Evolutionary conservation across 257 asterid species (phyloP), one percentile per base, ranked within the genome.

Genomic region (Solanum rostratum): DNA sequence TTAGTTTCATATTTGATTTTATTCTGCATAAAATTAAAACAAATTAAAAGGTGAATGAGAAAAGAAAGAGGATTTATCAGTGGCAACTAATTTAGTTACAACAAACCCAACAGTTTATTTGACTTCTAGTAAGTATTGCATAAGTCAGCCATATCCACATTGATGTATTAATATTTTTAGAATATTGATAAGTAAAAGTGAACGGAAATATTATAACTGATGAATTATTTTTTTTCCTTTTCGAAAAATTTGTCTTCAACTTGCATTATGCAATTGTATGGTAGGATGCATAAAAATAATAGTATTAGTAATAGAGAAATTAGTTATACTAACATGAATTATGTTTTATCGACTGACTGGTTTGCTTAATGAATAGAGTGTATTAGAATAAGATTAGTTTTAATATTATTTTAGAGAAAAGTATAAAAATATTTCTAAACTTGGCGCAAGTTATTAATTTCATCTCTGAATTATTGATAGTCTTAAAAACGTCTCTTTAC

Each of bases 91-190:
- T 39, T 85, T 87, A 55, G 89, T 85, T 82, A 55, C 88, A 85
- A 85, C 88, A 76, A 85, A 87, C 86, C n/a, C 86, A 87, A 81
- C 87, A 63, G n/a, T 53, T 84, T 84, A 63, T 10, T 84, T 84
- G 78, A 84, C 89, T 39, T 69, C 27, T 39, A 39, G 29, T 37
- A 12, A 60, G 69, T 27, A 37, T 84, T 19, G 84, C 85, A 57
- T 81, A 70, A 70, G 83, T 19, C 20, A 24, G 6, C 12, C 45
- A 30, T 33, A 71, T 30, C 85, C 80, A 84, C 10, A 65, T 20
- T 3, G 19, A 65, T 76, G 66, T 39, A 83, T 52, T 18, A 3
- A 46, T 20, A 57, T 0, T 57, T 57, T 20, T 12, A 57, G 14
- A 57, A n/a, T 57, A 20, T 2, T 9, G 13, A 1, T 6, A 20